phyloP scores from a whole-genome alignment of 805 yeast species.

The Kodamaea leandrae region DNA sequence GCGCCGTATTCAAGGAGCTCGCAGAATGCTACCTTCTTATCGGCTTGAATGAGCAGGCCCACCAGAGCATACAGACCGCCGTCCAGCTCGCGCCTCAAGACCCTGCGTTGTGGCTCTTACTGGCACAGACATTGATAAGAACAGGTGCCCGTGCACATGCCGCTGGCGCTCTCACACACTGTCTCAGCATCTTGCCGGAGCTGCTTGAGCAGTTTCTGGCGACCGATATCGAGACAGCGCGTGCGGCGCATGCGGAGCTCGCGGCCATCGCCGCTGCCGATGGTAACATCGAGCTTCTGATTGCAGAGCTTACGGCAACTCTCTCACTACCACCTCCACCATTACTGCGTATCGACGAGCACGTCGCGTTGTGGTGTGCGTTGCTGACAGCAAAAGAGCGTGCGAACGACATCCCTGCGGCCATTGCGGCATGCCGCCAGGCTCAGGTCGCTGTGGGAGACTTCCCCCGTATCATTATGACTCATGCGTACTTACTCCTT shows the following conservation, averaged over 20 bases:
- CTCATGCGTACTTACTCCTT: slow-evolving; percentile 50
- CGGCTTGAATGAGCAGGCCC: slow-evolving; percentile 52
- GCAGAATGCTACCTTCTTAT: slow-evolving; percentile 49
- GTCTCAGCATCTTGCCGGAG: slow-evolving; percentile 42
- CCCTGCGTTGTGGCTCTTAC: slow-evolving; percentile 46
- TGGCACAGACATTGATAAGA: slow-evolving; percentile 48
- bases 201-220: slow-evolving; percentile 24
- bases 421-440: slow-evolving; percentile 48
- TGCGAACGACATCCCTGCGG: slow-evolving; percentile 48
- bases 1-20: slow-evolving; percentile 46
- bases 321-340: slow-evolving; percentile 50
- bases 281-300: slow-evolving; percentile 48
- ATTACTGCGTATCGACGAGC: slow-evolving; percentile 43
- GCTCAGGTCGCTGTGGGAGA: slow-evolving; percentile 46
- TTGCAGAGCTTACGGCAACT: slow-evolving; percentile 49
- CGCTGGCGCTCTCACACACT: slow-evolving; percentile 44
- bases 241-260: slow-evolving; percentile 53
- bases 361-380: slow-evolving; percentile 52
- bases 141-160: slow-evolving; percentile 47
- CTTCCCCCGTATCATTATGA: slow-evolving; percentile 42
- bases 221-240: slow-evolving; percentile 45
- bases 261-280: slow-evolving; percentile 55
- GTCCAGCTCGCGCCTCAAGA: slow-evolving; percentile 38
- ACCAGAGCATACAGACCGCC: slow-evolving; percentile 45
- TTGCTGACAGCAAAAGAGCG: slow-evolving; percentile 51